Evolutionary conservation across 495 filamentous ascomycete species (phyloP).

Genomic region (Beverwykella pulmonaria): DNA sequence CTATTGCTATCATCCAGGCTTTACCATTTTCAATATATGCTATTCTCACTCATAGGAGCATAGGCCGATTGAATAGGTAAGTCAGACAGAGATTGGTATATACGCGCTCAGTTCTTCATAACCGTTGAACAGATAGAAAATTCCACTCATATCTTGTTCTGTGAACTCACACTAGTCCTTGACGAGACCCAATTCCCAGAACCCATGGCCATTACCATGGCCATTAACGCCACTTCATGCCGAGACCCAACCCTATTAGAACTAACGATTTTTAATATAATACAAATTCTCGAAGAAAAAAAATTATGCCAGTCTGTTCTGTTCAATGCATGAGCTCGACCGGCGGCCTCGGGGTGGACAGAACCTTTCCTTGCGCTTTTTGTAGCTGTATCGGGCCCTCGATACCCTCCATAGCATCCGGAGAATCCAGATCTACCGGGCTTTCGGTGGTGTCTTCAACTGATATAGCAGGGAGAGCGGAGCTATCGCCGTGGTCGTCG

Average conservation of each 20-base stretch:
- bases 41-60: no score
- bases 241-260: background rate
- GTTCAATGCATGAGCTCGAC: constrained; percentile 75
- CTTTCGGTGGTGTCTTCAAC: constrained; percentile 84
- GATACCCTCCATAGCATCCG: constrained; percentile 46
- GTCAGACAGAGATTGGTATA: no score
- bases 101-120: no score
- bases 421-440: constrained; percentile 49
- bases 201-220: no score
- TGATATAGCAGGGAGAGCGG: constrained; percentile 81
- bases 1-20: no score
- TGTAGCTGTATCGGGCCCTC: constrained; percentile 48
- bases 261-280: constrained; percentile 14
- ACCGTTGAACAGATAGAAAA: no score
- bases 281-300: constrained; percentile 9
- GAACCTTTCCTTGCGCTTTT: constrained; percentile 46
- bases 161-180: no score
- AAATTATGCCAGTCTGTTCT: background rate
- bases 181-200: no score
- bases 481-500: constrained; percentile 71
- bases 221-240: constrained; percentile 24
- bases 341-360: constrained; percentile 82
- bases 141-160: no score
- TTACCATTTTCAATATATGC: no score
- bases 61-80: no score